Base-by-base conservation (phyloP, 371 early-diverging fungal genomes). In the Syncephalastrum monosporum region DNA sequence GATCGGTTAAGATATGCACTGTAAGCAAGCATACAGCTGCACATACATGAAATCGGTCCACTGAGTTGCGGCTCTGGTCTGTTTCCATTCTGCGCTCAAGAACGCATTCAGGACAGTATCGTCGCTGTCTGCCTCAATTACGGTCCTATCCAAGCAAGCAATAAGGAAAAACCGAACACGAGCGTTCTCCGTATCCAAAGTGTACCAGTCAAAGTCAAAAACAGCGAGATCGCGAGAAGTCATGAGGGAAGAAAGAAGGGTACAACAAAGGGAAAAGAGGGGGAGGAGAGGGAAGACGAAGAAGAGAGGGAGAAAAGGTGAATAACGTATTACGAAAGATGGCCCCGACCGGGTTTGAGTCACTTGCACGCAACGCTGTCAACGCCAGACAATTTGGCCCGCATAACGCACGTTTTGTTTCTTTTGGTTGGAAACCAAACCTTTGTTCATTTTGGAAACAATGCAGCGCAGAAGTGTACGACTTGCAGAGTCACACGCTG, bases 201-300 rank as follows among this genome's bases (percentile, higher is more conserved):
- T 1, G 47, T 79, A 84, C 84, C 84, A 88, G 77, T 90, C 90
- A 68, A 90, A 90, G 65, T 90, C 90, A 67, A 90, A 88, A 12
- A 87, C 83, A 33, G 83, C 75, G 25, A 89, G 61, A 42, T 61
- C 61, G 23, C 55, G 53, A 43, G 49, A 38, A 5, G 63, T 53
- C 53, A 63, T 52, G 43, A 43, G 6, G 21, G 16, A 47, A 23
- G 27, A 43, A 47, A 23, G 25, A 48, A 44, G 51, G 2, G 49
- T 43, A 42, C 27, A 45, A 33, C 42, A 29, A 16, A 47, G 25
- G 5, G 16, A 23, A 45, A 55, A 53, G 41, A 43, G 50, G 15
- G 49, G 57, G 15, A 38, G 41, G 15, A 33, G 38, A 5, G 27
- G 3, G 5, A 27, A 53, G 19, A 43, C 23, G 27, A 42, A 23